A percentile compares a stretch with the other conserved stretches of the same genome.
Evolutionary conservation across 225 moss, liverwort and hornwort genomes (phyloP).

Genomic region (Sphagnum tenellum): DNA sequence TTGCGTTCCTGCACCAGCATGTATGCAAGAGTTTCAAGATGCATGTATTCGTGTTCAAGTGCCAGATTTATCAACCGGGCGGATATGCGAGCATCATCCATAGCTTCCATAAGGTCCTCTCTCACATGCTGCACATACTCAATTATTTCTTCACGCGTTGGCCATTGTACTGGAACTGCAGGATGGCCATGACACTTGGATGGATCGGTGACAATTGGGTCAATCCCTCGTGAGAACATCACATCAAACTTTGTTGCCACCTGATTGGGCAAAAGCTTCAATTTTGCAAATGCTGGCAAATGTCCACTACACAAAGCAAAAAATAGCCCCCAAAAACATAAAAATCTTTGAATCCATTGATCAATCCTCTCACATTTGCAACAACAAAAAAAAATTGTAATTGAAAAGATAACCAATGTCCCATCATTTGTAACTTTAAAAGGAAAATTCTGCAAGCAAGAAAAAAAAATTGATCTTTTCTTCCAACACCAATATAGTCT

Average conservation of each 20-base stretch:
- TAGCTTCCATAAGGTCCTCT: constrained; percentile 16
- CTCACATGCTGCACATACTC: constrained; percentile 31
- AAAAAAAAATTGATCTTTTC: neutral
- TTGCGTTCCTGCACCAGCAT: constrained; percentile 84
- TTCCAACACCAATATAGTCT: no score
- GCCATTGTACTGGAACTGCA: constrained; percentile 56
- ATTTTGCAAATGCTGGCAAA: constrained; percentile 61
- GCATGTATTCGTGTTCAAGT: constrained; percentile 85
- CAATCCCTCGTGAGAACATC: constrained; percentile 88
- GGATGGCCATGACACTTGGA: constrained; percentile 74
- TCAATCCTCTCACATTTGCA: no score
- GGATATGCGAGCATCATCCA: constrained; percentile 7
- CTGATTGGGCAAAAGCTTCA: constrained; percentile 39
- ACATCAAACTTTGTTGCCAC: constrained; percentile 24
- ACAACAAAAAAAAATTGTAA: no score
- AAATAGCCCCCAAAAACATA: no score
- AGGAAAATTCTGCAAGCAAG: neutral
- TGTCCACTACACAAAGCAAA: constrained; percentile 48
- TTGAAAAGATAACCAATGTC: neutral
- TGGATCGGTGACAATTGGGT: constrained; percentile 60
- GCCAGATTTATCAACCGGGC: constrained; percentile 30
- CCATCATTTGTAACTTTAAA: neutral
- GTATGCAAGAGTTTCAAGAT: constrained; percentile 72
- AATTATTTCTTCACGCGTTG: constrained; percentile 33
- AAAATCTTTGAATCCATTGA: no score